Evolutionary conservation across 345 rosid species (phyloP).

Genomic region (Gossypium turneri): DNA sequence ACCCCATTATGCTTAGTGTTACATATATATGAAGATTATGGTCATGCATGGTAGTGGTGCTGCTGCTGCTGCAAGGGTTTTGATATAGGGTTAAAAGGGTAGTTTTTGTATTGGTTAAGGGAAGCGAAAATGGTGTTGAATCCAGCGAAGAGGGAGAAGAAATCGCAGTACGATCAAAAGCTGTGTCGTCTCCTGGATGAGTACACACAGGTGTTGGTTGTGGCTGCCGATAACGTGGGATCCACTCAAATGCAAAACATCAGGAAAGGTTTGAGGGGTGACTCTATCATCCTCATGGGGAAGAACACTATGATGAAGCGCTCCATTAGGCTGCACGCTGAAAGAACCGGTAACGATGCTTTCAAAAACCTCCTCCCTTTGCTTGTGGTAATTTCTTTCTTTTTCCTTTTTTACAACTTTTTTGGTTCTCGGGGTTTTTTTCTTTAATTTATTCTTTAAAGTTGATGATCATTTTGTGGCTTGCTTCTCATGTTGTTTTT

Average conservation of each 20-base stretch:
- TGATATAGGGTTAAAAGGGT: neutral
- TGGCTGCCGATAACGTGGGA: constrained; percentile 71
- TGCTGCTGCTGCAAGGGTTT: neutral
- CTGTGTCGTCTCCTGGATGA: constrained; percentile 68
- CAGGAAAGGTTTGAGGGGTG: constrained; percentile 59
- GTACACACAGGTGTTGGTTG: constrained; percentile 58
- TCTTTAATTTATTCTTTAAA: neutral
- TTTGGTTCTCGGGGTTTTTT: neutral
- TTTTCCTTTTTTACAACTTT: neutral
- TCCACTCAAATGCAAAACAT: constrained; percentile 71
- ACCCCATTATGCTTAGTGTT: neutral
- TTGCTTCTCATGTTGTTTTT: neutral
- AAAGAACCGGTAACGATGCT: constrained; percentile 39
- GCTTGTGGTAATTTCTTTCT: constrained; percentile 34
- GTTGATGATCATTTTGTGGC: neutral
- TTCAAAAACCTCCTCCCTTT: constrained; percentile 50
- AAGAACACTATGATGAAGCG: constrained; percentile 89
- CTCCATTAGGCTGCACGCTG: constrained; percentile 59
- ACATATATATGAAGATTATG: neutral
- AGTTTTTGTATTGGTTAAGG: neutral
- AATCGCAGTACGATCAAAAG: constrained; percentile 55
- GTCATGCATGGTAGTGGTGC: neutral
- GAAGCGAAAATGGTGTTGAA: constrained; percentile 5
- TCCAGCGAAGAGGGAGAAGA: constrained; percentile 26
- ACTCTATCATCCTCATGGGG: constrained; percentile 64